phyloP scores from a whole-genome alignment of 306 rosid genomes.

The Crotalaria pallida region DNA sequence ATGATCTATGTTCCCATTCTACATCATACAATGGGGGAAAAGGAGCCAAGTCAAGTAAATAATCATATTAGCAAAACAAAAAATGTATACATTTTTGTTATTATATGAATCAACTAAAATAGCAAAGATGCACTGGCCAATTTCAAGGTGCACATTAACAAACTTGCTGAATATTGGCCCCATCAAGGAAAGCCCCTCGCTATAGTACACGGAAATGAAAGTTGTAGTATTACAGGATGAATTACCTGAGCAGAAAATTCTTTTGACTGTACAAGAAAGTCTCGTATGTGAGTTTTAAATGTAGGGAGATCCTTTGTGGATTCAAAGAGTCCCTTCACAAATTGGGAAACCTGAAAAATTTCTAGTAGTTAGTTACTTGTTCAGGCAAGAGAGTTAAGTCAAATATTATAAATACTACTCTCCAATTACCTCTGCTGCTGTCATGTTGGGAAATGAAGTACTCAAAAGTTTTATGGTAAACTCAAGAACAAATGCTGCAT shows the following conservation, averaged over 20 bases:
- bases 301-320: constrained; percentile 67
- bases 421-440: constrained; percentile 68
- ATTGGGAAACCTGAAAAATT: constrained; percentile 72
- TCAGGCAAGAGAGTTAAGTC: not conserved
- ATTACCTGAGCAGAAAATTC: constrained; percentile 98
- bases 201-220: not conserved
- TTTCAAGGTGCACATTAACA: not conserved
- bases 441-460: constrained; percentile 95
- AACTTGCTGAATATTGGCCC: not conserved
- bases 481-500: constrained; percentile 72
- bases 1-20: not conserved
- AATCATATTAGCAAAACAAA: not conserved
- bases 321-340: constrained; percentile 83
- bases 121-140: not conserved
- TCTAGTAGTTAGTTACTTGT: constrained; percentile 14
- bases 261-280: constrained; percentile 90
- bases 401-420: not conserved
- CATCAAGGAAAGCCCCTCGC: not conserved
- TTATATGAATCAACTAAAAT: not conserved
- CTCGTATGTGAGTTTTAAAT: constrained; percentile 81
- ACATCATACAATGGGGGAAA: not conserved
- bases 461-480: constrained; percentile 88
- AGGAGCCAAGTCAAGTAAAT: not conserved
- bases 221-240: not conserved
- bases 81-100: not conserved